Evolutionary conservation across 2,329 filamentous ascomycete genomes (phyloP).

Genomic region (Aspergillus tubingensis): DNA sequence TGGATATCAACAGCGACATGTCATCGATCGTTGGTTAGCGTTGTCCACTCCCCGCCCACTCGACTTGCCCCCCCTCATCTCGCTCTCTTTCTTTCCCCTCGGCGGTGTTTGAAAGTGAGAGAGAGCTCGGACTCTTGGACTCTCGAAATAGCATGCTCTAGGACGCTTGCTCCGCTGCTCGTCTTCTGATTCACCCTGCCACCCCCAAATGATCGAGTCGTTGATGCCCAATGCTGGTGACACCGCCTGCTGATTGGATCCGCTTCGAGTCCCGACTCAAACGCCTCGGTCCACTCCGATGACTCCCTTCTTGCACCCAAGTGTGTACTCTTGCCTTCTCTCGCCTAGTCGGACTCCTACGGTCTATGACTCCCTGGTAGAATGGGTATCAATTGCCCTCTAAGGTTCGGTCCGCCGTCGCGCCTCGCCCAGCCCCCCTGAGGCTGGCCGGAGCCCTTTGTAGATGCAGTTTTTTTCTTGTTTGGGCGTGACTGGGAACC

Average conservation of each 20-base stretch:
- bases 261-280: slow-evolving; percentile 10
- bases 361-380: slow-evolving; percentile 7
- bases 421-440: slow-evolving; percentile 23
- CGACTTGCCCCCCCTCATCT: slow-evolving; percentile 10
- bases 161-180: slow-evolving; percentile 3
- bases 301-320: slow-evolving; percentile 17
- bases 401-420: slow-evolving; percentile 28
- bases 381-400: slow-evolving; percentile 26
- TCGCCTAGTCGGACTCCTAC: slow-evolving; percentile 14
- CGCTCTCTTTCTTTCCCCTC: background rate
- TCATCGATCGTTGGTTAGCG: slow-evolving; percentile 26
- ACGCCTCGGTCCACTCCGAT: slow-evolving; percentile 15
- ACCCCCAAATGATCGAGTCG: slow-evolving; percentile 18
- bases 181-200: slow-evolving; percentile 19
- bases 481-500: slow-evolving; percentile 22
- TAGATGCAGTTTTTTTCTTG: slow-evolving; percentile 14
- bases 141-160: slow-evolving; percentile 12
- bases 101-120: slow-evolving; percentile 10
- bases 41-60: slow-evolving; percentile 23
- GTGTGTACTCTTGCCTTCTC: slow-evolving; percentile 16
- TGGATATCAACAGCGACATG: slow-evolving; percentile 27
- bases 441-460: slow-evolving; percentile 22
- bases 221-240: slow-evolving; percentile 30
- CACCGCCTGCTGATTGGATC: slow-evolving; percentile 15
- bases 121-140: slow-evolving; percentile 5